Evolutionary conservation across 345 rosid species (phyloP).

Genomic region (Lepidium sativum): DNA sequence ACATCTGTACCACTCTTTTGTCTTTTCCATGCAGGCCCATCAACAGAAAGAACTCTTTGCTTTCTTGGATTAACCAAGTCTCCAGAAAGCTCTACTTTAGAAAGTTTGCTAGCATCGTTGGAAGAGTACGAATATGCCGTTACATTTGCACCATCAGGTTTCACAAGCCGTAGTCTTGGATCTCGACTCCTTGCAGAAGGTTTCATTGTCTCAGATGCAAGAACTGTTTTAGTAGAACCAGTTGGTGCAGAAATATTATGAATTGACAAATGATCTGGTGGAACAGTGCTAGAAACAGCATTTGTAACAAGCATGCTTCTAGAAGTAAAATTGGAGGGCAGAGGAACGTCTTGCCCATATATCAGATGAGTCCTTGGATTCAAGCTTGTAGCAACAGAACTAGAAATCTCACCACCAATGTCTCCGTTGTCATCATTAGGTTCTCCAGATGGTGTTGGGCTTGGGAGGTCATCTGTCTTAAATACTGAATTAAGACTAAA

Average conservation of each 20-base stretch:
- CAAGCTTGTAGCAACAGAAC: conserved; percentile 21
- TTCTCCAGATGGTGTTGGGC: conserved; percentile 95
- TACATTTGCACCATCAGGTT: conserved; percentile 34
- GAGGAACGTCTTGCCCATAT: conserved; percentile 22
- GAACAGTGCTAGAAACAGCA: conserved; percentile 23
- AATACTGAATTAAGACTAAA: conserved; percentile 43
- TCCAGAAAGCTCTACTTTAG: conserved; percentile 35
- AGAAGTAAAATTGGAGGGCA: conserved; percentile 13
- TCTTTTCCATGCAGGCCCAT: conserved; percentile 56
- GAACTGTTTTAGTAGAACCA: conserved; percentile 23
- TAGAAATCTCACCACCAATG: conserved; percentile 62
- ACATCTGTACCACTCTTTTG: conserved; percentile 40
- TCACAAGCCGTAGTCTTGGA: conserved; percentile 75
- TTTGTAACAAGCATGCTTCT: conserved; percentile 11
- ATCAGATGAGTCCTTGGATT: conserved; percentile 1
- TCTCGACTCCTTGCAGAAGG: conserved; percentile 72
- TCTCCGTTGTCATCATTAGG: conserved; percentile 48
- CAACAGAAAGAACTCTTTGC: conserved; percentile 40
- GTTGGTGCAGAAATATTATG: neutral
- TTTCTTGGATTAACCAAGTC: conserved; percentile 45
- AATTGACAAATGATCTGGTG: conserved; percentile 5
- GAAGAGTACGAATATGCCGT: conserved; percentile 28
- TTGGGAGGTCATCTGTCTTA: conserved; percentile 60
- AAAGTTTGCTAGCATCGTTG: conserved; percentile 17
- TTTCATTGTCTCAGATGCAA: conserved; percentile 36